Base-by-base conservation (phyloP, 805 yeast genomes). In the Wickerhamomyces bovis region DNA sequence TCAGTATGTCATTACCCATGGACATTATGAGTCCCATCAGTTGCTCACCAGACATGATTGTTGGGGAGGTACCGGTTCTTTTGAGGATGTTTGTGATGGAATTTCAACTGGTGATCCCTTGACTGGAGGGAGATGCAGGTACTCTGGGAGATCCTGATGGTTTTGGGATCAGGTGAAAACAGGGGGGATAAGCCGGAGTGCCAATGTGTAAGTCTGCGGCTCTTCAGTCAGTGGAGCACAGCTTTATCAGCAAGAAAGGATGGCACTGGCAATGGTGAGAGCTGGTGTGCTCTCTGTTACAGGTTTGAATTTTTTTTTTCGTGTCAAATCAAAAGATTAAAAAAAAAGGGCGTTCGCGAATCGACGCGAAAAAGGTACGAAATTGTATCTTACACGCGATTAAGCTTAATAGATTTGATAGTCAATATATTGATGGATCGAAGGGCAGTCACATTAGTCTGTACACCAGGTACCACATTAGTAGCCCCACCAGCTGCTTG, bases 1-100 rank as follows among this genome's bases (percentile, higher is more conserved):
- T 43, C 36, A 60, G 47, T 3, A 60, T 52, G 28, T 54, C 46
- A 3, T 46, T 43, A 7, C 48, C 51, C 46, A 51, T 44, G 3
- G 53, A 42, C n/a, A 43, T 44, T n/a, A 58, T 46, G 10, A 60
- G 57, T 9, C 45, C 48, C 16, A 41, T 44, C 13, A 60, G 52
- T 35, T 50, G 48, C 3, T 46, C 48, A 6, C 49, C 51, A 1
- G 63, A 51, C 63, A 58, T 52, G 23, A 16, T 28, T 28, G n/a
- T 28, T 4, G 11, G 7, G 3, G 31, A 13, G 31, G 3, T 9
- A 25, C 3, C 4, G 28, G 19, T 31, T n/a, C 36, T 31, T 31
- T 33, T 2, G 21, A 16, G 21, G 38, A 20, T 33, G 20, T 16
- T 33, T 33, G 12, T 13, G 36, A 33, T 33, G 20, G 19, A 16